These are phyloP conservation scores for Coleophoma cylindrospora DNA, from an alignment of 2,329 filamentous ascomycete species.

Conservation along the genomic window DNA sequence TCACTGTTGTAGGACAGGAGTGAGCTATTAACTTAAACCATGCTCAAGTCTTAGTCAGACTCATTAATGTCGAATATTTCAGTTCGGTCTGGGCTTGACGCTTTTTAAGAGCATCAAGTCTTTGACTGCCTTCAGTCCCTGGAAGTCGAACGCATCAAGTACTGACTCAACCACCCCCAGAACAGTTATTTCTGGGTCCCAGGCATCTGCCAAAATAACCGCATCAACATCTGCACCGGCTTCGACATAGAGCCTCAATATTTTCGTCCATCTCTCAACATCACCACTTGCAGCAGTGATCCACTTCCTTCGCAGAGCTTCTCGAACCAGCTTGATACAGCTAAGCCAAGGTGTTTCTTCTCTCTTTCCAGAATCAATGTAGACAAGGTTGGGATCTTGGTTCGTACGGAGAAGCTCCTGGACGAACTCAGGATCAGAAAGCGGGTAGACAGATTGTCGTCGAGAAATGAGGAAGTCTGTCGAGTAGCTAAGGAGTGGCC, in stretches of 20 bases:
- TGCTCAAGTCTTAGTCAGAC: too few species aligned
- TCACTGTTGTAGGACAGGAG: too few species aligned
- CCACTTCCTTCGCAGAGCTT: not conserved
- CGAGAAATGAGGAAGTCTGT: not conserved
- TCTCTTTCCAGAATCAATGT: not conserved
- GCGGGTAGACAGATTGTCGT: not conserved
- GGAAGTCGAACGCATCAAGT: not conserved
- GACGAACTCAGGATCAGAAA: not conserved
- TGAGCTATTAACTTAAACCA: too few species aligned
- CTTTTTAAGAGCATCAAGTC: too few species aligned
- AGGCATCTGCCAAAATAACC: not conserved
- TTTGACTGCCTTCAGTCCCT: not conserved
- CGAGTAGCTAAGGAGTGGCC: not conserved
- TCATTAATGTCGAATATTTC: too few species aligned
- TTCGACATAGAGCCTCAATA: not conserved
- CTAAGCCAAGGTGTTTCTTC: conserved; percentile 1
- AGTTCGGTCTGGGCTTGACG: too few species aligned
- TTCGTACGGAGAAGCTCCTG: not conserved
- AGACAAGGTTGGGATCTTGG: not conserved
- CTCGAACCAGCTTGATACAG: not conserved
- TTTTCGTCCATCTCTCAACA: not conserved
- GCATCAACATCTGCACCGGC: not conserved
- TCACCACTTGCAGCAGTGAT: not conserved
- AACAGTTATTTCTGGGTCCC: not conserved
- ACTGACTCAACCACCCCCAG: not conserved